Percentiles rank a stretch among this genome's conserved stretches.
phyloP scores from a whole-genome alignment of 2,329 filamentous ascomycete genomes.

The Sordariomycetes sp. region DNA sequence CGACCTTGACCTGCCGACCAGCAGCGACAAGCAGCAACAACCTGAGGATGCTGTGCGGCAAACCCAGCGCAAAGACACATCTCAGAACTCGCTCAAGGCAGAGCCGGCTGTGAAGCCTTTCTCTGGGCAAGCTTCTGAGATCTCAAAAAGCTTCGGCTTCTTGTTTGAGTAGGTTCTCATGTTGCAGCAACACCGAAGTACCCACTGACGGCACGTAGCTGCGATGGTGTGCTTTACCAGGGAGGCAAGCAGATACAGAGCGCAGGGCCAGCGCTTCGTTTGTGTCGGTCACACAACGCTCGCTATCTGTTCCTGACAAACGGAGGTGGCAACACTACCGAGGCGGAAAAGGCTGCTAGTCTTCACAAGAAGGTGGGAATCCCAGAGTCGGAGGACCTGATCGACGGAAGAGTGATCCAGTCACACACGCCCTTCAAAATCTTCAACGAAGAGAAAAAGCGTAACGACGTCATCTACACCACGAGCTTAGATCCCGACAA shows the following conservation, averaged over 20 bases:
- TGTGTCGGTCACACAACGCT: slow-evolving; percentile 65
- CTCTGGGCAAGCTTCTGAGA: background rate
- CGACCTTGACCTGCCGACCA: no score
- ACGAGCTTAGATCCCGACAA: slow-evolving; percentile 60
- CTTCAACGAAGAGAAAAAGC: slow-evolving; percentile 31
- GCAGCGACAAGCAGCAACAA: no score
- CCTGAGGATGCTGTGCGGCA: no score
- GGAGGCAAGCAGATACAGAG: slow-evolving; percentile 70
- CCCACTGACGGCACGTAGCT: slow-evolving; percentile 29
- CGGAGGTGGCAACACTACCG: slow-evolving; percentile 72
- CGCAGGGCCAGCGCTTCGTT: slow-evolving; percentile 63
- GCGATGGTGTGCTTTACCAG: slow-evolving; percentile 92
- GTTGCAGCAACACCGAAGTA: background rate
- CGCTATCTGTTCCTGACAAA: slow-evolving; percentile 96
- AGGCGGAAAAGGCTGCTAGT: slow-evolving; percentile 34
- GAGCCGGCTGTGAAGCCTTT: background rate
- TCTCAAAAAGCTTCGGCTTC: background rate
- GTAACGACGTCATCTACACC: slow-evolving; percentile 53
- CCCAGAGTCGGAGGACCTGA: slow-evolving; percentile 19
- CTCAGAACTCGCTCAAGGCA: background rate
- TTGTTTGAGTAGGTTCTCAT: background rate
- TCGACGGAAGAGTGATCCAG: slow-evolving; percentile 46
- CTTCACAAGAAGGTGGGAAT: slow-evolving; percentile 21
- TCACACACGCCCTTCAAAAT: slow-evolving; percentile 81
- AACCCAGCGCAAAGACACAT: no score